Evolutionary conservation across 331 rosid genomes (phyloP).

Genomic region (Erythrophleum ivorense): DNA sequence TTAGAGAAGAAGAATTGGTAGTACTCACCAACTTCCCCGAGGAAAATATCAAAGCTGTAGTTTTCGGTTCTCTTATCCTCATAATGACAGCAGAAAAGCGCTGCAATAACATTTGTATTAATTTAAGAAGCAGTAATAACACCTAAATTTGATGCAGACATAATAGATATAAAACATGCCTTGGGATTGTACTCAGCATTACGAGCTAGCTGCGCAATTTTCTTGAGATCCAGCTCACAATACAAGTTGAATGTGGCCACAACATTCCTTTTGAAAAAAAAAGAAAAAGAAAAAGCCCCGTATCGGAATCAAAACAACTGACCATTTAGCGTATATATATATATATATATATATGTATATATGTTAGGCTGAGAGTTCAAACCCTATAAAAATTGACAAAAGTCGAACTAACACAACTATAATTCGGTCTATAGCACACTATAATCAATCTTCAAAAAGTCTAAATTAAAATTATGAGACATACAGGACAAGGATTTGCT

Average conservation of each 20-base stretch:
- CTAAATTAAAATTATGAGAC: too few relatives aligned
- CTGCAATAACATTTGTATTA: constrained; percentile 39
- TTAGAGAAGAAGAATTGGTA: background rate
- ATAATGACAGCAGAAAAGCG: constrained; percentile 76
- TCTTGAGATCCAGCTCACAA: constrained; percentile 71
- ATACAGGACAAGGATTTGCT: too few relatives aligned
- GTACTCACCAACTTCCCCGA: constrained; percentile 72
- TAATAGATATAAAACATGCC: constrained; percentile 34
- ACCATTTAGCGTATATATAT: background rate
- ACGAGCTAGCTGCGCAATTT: constrained; percentile 70
- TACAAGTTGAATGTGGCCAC: constrained; percentile 71
- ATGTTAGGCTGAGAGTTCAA: too few relatives aligned
- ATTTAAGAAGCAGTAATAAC: background rate
- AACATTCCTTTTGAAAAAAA: constrained; percentile 50
- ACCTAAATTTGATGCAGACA: background rate
- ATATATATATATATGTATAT: too few relatives aligned
- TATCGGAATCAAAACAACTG: background rate
- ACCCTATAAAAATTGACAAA: too few relatives aligned
- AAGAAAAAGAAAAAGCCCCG: background rate
- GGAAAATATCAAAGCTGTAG: constrained; percentile 70
- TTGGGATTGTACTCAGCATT: constrained; percentile 77
- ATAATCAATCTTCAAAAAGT: too few relatives aligned
- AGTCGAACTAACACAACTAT: too few relatives aligned
- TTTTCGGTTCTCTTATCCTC: constrained; percentile 82
- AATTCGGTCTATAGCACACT: too few relatives aligned